phyloP scores from a whole-genome alignment of 2,329 filamentous ascomycete species.

The Ceratocystis papillata region DNA sequence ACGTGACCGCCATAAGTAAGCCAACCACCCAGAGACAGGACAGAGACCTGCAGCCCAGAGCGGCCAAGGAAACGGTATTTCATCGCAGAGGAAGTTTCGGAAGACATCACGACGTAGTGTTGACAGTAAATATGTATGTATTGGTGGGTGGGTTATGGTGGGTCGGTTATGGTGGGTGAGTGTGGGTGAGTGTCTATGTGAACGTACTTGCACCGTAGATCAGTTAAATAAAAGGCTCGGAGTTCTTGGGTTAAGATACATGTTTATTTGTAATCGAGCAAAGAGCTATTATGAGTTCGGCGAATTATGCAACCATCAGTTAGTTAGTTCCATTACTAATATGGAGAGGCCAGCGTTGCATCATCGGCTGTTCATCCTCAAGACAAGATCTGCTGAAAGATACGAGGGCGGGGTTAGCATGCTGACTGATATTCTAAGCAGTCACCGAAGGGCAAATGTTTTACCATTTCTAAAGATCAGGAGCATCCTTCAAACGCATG shows the following conservation, averaged over 20 bases:
- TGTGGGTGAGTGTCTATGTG: background rate
- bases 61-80: slow-evolving; percentile 61
- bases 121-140: background rate
- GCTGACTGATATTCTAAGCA: background rate
- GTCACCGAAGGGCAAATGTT: background rate
- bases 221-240: no score
- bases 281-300: background rate
- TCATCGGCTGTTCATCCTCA: background rate
- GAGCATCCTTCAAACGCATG: background rate
- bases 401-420: background rate
- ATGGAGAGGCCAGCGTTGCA: background rate
- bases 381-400: background rate
- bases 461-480: background rate
- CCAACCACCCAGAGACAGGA: slow-evolving; percentile 61
- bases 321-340: slow-evolving; percentile 4
- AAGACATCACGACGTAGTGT: slow-evolving; percentile 8
- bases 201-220: no score
- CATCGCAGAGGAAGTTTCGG: slow-evolving; percentile 39
- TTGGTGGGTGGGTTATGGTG: no score
- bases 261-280: background rate
- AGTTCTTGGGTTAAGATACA: no score
- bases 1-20: slow-evolving; percentile 67
- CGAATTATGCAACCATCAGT: background rate
- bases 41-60: slow-evolving; percentile 62
- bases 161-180: no score